Evolutionary conservation across 2,329 filamentous ascomycete species (phyloP).

Genomic region (Claviceps capensis): DNA sequence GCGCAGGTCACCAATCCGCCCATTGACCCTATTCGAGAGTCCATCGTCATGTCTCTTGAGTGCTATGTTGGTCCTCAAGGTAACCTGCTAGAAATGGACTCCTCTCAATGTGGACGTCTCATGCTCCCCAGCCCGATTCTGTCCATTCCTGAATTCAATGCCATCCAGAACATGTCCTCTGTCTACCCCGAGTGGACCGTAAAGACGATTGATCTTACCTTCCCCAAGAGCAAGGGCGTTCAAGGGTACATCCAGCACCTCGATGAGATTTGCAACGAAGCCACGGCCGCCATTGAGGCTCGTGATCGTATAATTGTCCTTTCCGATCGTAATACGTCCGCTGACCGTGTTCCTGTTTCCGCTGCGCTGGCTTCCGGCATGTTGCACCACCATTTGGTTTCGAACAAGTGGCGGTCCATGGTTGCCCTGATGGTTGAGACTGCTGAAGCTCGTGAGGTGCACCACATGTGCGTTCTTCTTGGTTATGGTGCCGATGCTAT

Average conservation of each 20-base stretch:
- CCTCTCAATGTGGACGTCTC: slow-evolving; percentile 74
- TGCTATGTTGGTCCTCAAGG: slow-evolving; percentile 94
- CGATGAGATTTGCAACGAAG: slow-evolving; percentile 75
- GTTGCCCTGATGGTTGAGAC: slow-evolving; percentile 82
- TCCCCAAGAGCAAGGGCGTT: slow-evolving; percentile 71
- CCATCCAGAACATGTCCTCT: slow-evolving; percentile 61
- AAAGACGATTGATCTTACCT: slow-evolving; percentile 83
- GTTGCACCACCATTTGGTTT: slow-evolving; percentile 89
- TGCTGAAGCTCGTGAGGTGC: slow-evolving; percentile 85
- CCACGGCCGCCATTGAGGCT: slow-evolving; percentile 70
- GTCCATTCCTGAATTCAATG: slow-evolving; percentile 82
- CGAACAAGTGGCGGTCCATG: slow-evolving; percentile 89
- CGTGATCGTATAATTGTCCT: slow-evolving; percentile 77
- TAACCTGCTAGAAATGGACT: slow-evolving; percentile 86
- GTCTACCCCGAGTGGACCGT: slow-evolving; percentile 73
- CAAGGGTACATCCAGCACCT: slow-evolving; percentile 77
- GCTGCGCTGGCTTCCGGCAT: slow-evolving; percentile 79
- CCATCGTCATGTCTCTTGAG: slow-evolving; percentile 94
- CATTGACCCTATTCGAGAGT: slow-evolving; percentile 93
- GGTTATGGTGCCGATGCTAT: slow-evolving; percentile 91
- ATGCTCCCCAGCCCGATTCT: slow-evolving; percentile 80
- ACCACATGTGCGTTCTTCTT: slow-evolving; percentile 96
- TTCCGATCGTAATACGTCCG: slow-evolving; percentile 75
- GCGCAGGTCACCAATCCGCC: slow-evolving; percentile 96
- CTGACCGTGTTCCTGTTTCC: slow-evolving; percentile 73